Evolutionary conservation across 495 filamentous ascomycete genomes (phyloP), one percentile per base, ranked within the genome.

Genomic region (Xylaria scruposa): DNA sequence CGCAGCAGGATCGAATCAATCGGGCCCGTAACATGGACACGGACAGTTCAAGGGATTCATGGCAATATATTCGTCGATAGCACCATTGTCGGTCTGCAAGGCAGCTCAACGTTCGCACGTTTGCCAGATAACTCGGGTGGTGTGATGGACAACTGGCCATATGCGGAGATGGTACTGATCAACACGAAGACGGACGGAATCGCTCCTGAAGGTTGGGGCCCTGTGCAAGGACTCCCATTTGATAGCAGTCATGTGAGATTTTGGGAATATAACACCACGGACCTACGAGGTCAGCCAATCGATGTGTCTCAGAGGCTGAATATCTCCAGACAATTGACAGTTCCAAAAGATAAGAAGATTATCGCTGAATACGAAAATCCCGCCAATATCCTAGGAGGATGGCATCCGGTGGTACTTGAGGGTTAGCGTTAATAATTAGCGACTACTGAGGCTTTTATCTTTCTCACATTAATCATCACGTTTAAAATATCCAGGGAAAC

Each of bases 11-110:
- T 74, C 40, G 42, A 64, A 54, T 68, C 73, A 26, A n/a, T 64
- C 29, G 51, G 69, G 0, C 21, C 69, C 13, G 69, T 72, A 17
- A 56, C 58, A 8, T 74, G 73, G 73, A 74, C 73, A 26, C 73
- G 73, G n/a, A 74, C 73, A 0, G 73, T 74, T 24, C 54, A 69
- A 65, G 70, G 70, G 15, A 72, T 68, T 21, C 73, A 71, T 38
- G 73, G 73, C 36, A 74, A 74, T 58, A 40, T 74, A 54, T 74
- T 74, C 29, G 72, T 74, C 21, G 51, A 74, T n/a, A 72, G 72
- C 58, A 74, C 69, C 24, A 71, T 74, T 54, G 53, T 72, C 26
- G 69, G 69, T 6, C 51, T 68, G 9, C 15, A 40, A 10, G 68
- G 62, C 17, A 33, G 59, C 58, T 61, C 69, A 5, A 74, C 72